Evolutionary conservation across 2,329 filamentous ascomycete genomes (phyloP).

Genomic region (Alternaria infectoria): DNA sequence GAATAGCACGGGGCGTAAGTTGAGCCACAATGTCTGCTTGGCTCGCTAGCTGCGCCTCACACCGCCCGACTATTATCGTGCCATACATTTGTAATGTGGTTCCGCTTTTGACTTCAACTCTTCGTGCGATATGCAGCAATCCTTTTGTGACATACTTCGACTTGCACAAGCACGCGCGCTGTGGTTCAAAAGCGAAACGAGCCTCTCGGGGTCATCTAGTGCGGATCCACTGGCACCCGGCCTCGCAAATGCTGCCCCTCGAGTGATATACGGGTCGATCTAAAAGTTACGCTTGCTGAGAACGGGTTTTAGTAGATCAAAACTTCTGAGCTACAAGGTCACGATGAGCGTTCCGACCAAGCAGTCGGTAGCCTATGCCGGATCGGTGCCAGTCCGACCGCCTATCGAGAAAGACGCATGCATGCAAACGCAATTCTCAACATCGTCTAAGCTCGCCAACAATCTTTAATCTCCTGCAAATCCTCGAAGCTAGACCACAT

Average conservation of each 20-base stretch:
- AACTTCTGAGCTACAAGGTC: not conserved
- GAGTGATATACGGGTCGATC: not conserved
- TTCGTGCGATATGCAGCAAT: not conserved
- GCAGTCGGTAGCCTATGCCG: not conserved
- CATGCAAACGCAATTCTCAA: not conserved
- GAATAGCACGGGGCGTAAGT: not conserved
- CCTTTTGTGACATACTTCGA: not conserved
- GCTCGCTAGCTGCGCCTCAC: not conserved
- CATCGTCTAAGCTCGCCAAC: not conserved
- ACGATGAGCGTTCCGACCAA: not conserved
- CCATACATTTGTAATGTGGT: not conserved
- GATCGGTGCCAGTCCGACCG: not conserved
- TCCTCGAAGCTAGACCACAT: not conserved
- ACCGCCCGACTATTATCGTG: not conserved
- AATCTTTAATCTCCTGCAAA: not conserved
- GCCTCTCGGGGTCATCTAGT: not conserved
- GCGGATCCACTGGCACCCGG: not conserved
- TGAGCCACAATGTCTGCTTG: not conserved
- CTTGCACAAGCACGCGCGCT: not conserved
- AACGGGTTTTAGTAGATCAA: not conserved
- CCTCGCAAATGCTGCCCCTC: not conserved
- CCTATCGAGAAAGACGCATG: not conserved
- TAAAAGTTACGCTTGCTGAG: not conserved
- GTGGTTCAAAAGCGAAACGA: not conserved
- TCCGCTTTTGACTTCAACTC: not conserved